These are phyloP conservation scores for Ceratobasidium sp. DNA, from an alignment of 1,284 basidiomycete genomes.

Conservation along the genomic window DNA sequence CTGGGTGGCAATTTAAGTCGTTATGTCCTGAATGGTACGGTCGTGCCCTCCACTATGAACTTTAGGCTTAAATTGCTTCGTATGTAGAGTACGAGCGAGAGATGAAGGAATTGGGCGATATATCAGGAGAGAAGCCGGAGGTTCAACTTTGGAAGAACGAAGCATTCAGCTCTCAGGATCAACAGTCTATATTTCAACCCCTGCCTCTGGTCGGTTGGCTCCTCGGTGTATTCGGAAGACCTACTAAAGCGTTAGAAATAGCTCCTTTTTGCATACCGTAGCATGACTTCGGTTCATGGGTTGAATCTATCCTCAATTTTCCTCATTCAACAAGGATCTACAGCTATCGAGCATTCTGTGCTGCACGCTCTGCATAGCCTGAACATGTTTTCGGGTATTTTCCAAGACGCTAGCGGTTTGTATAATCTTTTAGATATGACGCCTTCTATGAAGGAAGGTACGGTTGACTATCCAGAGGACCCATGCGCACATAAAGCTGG, in stretches of 20 bases:
- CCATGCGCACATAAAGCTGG: slow-evolving; percentile 1
- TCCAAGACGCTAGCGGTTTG: slow-evolving; percentile 21
- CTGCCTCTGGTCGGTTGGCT: slow-evolving; percentile 27
- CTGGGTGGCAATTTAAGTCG: slow-evolving; percentile 11
- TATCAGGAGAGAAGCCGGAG: neutral
- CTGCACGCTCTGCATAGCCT: neutral
- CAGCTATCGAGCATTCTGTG: slow-evolving; percentile 16
- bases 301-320: neutral
- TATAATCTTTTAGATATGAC: slow-evolving; percentile 39
- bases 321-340: slow-evolving; percentile 24
- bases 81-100: slow-evolving; percentile 38
- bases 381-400: slow-evolving; percentile 23
- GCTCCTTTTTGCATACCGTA: slow-evolving; percentile 23
- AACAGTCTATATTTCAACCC: slow-evolving; percentile 5
- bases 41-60: neutral
- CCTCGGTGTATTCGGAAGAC: neutral
- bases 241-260: neutral
- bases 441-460: slow-evolving; percentile 37
- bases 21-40: slow-evolving; percentile 26
- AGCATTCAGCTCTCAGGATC: neutral
- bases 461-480: slow-evolving; percentile 24
- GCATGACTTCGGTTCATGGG: neutral
- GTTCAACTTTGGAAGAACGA: neutral
- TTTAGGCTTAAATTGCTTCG: neutral
- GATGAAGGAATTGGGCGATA: slow-evolving; percentile 28